Conservation (phyloP, 805 yeast genomes). For the Candida sakaeoensis region DNA sequence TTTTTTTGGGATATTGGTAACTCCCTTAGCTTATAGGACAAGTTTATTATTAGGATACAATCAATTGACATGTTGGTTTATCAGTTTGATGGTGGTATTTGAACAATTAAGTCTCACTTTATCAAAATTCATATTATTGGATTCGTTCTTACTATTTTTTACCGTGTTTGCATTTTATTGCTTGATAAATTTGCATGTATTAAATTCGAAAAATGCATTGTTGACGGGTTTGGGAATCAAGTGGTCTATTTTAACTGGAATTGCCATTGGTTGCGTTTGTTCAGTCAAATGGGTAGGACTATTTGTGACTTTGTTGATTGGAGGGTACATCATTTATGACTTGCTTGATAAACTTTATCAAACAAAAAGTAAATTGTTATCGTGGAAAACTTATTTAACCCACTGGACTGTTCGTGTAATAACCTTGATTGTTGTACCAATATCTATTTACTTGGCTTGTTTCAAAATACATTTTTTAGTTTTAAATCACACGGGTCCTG, state of each 20-base stretch:
- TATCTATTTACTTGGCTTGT: conserved; percentile 60
- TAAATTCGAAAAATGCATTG: conserved; percentile 35
- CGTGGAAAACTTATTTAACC: conserved; percentile 28
- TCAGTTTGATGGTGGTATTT: conserved; percentile 73
- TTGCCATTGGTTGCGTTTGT: conserved; percentile 77
- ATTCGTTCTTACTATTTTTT: conserved; percentile 86
- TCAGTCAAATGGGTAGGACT: conserved; percentile 86
- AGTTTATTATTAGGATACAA: conserved; percentile 73
- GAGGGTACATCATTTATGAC: conserved; percentile 55
- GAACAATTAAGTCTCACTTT: conserved; percentile 83
- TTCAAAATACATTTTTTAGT: conserved; percentile 81
- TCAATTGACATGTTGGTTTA: conserved; percentile 68
- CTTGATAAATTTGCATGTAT: conserved; percentile 44
- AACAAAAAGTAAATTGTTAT: conserved; percentile 13
- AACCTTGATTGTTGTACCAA: conserved; percentile 68
- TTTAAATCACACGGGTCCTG: conserved; percentile 81
- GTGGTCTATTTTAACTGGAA: conserved; percentile 62
- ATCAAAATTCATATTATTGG: conserved; percentile 85
- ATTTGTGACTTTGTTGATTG: conserved; percentile 59
- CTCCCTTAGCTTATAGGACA: conserved; percentile 84
- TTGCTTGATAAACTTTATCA: conserved; percentile 44
- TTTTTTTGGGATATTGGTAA: conserved; percentile 73
- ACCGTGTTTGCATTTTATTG: conserved; percentile 50
- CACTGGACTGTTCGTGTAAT: conserved; percentile 76
- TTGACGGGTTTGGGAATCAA: conserved; percentile 39